phyloP scores from a whole-genome alignment of 495 filamentous ascomycete species.

The Aspergillus mulundensis region DNA sequence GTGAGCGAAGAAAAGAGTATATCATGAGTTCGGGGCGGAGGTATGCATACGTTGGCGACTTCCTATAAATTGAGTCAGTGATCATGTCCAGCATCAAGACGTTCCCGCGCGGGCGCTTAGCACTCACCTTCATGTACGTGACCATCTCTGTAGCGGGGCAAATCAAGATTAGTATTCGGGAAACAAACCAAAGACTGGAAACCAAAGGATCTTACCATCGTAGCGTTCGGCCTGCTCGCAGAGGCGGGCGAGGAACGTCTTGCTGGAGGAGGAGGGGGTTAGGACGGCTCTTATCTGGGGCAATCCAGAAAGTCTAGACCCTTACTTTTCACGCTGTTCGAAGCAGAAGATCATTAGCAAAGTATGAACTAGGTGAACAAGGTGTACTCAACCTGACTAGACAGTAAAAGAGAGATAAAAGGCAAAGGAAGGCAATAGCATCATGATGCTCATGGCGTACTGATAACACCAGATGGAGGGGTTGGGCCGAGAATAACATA shows the following conservation, averaged over 20 bases:
- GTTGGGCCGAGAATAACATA: conserved; percentile 36
- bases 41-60: conserved; percentile 82
- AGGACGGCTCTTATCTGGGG: conserved; percentile 24
- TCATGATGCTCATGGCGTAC: conserved; percentile 7
- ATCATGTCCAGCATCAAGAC: conserved; percentile 12
- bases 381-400: conserved; percentile 18
- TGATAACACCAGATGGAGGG: conserved; percentile 31
- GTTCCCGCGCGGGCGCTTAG: background rate
- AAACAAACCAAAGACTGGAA: background rate
- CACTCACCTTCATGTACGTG: conserved; percentile 93
- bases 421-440: background rate
- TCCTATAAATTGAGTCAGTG: conserved; percentile 56
- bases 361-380: conserved; percentile 4
- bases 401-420: conserved; percentile 8
- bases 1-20: background rate
- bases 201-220: conserved; percentile 66
- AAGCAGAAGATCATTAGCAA: conserved; percentile 23
- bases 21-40: background rate
- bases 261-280: conserved; percentile 59
- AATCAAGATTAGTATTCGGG: conserved; percentile 22
- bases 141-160: conserved; percentile 77
- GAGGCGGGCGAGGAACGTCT: conserved; percentile 99
- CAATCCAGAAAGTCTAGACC: conserved; percentile 19
- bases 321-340: conserved; percentile 81
- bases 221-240: conserved; percentile 99